Conservation (phyloP, 169 alveolate genomes). For the Plasmodium relictum region DNA sequence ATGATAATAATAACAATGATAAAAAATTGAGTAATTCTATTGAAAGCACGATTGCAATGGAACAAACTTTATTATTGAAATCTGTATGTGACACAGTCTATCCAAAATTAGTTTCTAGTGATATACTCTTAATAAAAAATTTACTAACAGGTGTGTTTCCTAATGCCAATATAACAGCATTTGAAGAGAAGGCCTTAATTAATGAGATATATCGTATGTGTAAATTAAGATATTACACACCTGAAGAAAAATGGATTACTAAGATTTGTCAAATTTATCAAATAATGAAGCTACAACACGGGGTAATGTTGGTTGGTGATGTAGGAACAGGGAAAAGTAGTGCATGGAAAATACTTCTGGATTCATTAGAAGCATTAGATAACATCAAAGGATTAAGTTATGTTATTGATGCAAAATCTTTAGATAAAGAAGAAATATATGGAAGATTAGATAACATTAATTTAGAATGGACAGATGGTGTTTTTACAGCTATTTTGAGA, state of each 20-base stretch:
- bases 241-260: constrained; percentile 91
- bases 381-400: constrained; percentile 93
- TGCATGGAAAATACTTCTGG: constrained; percentile 90
- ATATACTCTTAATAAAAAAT: constrained; percentile 92
- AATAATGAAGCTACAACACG: constrained; percentile 96
- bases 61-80: constrained; percentile 93
- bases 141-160: constrained; percentile 97
- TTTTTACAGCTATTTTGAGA: constrained; percentile 94
- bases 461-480: constrained; percentile 99
- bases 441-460: constrained; percentile 96
- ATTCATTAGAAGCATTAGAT: constrained; percentile 93
- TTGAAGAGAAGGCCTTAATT: constrained; percentile 92
- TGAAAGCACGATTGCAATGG: constrained; percentile 86
- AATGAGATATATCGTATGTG: constrained; percentile 89
- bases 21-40: constrained; percentile 4
- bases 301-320: constrained; percentile 98
- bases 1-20: constrained; percentile 18
- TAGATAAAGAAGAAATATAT: constrained; percentile 94
- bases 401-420: constrained; percentile 94
- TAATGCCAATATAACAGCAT: constrained; percentile 91
- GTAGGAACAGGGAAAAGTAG: constrained; percentile 97
- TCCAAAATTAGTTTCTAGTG: constrained; percentile 97
- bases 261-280: constrained; percentile 94
- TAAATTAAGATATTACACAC: constrained; percentile 88
- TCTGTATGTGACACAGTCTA: constrained; percentile 96